Percentiles rank a stretch among this genome's conserved stretches.
These are phyloP conservation scores for Blastomyces gilchristii DNA, from an alignment of 2,329 filamentous ascomycete genomes.

Conservation along the genomic window DNA sequence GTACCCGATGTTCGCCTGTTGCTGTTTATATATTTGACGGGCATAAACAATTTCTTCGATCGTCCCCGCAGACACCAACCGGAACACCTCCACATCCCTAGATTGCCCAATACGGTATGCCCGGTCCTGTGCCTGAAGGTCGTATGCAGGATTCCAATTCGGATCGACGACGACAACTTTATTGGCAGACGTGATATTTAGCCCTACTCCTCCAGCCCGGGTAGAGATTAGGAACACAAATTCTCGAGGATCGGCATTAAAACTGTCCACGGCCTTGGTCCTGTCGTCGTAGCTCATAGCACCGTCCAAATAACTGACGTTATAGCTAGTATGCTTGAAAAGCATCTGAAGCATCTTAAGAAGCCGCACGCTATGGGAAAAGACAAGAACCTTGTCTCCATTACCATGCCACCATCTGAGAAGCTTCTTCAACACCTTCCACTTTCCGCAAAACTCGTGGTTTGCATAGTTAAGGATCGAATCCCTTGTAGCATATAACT, in stretches of 20 bases:
- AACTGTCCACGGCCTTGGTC: slow-evolving; percentile 71
- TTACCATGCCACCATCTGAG: slow-evolving; percentile 81
- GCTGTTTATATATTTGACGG: slow-evolving; percentile 96
- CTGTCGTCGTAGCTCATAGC: slow-evolving; percentile 74
- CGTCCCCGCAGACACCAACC: slow-evolving; percentile 79
- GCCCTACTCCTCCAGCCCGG: slow-evolving; percentile 79
- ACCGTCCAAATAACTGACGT: slow-evolving; percentile 82
- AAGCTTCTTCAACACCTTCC: slow-evolving; percentile 79
- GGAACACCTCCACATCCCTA: slow-evolving; percentile 89
- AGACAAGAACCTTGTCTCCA: slow-evolving; percentile 90
- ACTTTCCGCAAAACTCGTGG: slow-evolving; percentile 90
- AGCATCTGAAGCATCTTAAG: slow-evolving; percentile 74
- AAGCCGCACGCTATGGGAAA: slow-evolving; percentile 82
- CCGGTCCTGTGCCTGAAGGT: slow-evolving; percentile 90
- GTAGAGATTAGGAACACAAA: slow-evolving; percentile 97
- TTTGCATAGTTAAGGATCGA: slow-evolving; percentile 73
- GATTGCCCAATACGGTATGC: slow-evolving; percentile 92
- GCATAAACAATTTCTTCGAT: slow-evolving; percentile 97
- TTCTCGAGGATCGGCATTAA: slow-evolving; percentile 75
- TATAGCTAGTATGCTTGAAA: slow-evolving; percentile 82
- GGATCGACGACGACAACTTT: slow-evolving; percentile 96
- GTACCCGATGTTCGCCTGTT: slow-evolving; percentile 96
- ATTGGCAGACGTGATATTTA: slow-evolving; percentile 96
- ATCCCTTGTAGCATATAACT: slow-evolving; percentile 64
- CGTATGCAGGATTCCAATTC: slow-evolving; percentile 93